These are phyloP conservation scores for Russula compacta DNA, from an alignment of 768 basidiomycete genomes.

Conservation along the genomic window DNA sequence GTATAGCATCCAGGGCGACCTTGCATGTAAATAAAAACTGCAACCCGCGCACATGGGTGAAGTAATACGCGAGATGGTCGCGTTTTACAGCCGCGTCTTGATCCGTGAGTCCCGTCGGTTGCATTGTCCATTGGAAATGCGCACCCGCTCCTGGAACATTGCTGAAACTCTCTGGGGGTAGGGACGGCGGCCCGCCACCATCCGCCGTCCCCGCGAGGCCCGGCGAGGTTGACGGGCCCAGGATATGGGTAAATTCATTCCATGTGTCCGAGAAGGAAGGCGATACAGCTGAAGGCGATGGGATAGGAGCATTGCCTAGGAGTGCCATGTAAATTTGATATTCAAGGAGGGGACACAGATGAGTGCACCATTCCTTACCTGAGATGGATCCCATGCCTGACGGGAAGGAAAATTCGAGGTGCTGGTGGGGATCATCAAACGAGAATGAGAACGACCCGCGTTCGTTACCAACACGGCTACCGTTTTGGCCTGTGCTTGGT, in stretches of 20 bases:
- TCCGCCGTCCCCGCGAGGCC: neutral
- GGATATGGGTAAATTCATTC: conserved; percentile 2
- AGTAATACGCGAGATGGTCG: conserved; percentile 54
- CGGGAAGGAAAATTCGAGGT: conserved; percentile 14
- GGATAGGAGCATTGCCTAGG: conserved; percentile 10
- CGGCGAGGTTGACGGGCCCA: neutral
- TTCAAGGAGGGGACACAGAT: neutral
- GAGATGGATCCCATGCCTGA: conserved; percentile 14
- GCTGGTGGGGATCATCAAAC: conserved; percentile 7
- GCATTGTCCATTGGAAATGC: conserved; percentile 11
- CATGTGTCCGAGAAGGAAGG: conserved; percentile 7
- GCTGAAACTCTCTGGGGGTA: conserved; percentile 13
- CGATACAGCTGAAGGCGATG: neutral
- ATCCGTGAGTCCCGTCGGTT: conserved; percentile 11
- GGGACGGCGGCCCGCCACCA: neutral
- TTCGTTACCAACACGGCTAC: conserved; percentile 1
- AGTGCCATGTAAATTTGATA: neutral
- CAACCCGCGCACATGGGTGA: conserved; percentile 57
- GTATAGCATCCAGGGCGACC: conserved; percentile 52
- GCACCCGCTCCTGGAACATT: conserved; percentile 9
- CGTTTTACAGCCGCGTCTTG: conserved; percentile 15
- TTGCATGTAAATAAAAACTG: conserved; percentile 61
- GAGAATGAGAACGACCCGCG: conserved; percentile 11
- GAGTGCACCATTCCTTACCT: conserved; percentile 13
- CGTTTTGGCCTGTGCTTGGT: neutral